Evolutionary conservation across 768 basidiomycete genomes (phyloP).

Genomic region (Termitomyces sp.): DNA sequence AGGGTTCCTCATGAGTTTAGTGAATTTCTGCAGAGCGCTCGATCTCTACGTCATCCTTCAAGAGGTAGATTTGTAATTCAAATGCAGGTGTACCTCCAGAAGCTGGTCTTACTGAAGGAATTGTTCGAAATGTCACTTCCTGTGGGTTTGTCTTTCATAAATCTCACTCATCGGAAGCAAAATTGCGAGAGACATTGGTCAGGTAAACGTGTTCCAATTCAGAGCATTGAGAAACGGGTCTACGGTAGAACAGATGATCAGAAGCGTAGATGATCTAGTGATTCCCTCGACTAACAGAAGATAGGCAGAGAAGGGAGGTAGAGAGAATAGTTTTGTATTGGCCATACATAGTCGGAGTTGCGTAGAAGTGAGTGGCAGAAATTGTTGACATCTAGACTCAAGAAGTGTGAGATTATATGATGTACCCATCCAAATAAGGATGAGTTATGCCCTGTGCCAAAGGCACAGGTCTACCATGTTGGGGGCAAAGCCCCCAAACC

Average conservation of each 20-base stretch:
- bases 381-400: too few species aligned
- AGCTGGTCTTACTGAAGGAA: slow-evolving; percentile 40
- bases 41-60: slow-evolving; percentile 53
- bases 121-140: slow-evolving; percentile 19
- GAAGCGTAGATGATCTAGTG: neutral
- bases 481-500: too few species aligned
- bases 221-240: slow-evolving; percentile 15
- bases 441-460: too few species aligned
- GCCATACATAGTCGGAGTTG: slow-evolving; percentile 6
- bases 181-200: slow-evolving; percentile 31
- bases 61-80: slow-evolving; percentile 49
- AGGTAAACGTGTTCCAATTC: slow-evolving; percentile 36
- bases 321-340: slow-evolving; percentile 20
- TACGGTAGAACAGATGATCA: neutral
- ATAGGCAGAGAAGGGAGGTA: slow-evolving; percentile 28
- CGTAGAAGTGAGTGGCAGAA: too few species aligned
- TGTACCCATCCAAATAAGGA: too few species aligned
- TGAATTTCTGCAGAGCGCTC: slow-evolving; percentile 50
- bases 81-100: slow-evolving; percentile 54
- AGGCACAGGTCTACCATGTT: too few species aligned
- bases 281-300: slow-evolving; percentile 24
- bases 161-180: slow-evolving; percentile 37
- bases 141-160: slow-evolving; percentile 20
- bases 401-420: too few species aligned
- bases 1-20: neutral